Evolutionary conservation across 495 filamentous ascomycete species (phyloP).

Genomic region (Recurvomyces mirabilis): DNA sequence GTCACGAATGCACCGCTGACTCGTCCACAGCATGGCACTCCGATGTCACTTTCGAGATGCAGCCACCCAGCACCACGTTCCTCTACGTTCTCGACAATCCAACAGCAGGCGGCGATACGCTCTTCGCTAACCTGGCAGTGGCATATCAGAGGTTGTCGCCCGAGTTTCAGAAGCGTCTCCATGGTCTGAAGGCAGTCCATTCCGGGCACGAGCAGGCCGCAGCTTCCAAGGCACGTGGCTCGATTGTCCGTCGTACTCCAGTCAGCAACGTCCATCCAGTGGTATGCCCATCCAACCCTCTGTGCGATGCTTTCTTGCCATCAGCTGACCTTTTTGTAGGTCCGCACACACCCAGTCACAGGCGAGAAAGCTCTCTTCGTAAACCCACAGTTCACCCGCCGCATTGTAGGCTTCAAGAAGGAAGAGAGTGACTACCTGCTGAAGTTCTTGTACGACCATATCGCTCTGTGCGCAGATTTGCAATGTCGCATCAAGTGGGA

Average conservation of each 20-base stretch:
- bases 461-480: constrained; percentile 72
- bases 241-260: constrained; percentile 59
- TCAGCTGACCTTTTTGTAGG: too few species aligned
- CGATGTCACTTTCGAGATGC: constrained; percentile 71
- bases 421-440: constrained; percentile 69
- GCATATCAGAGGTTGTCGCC: constrained; percentile 70
- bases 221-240: constrained; percentile 41
- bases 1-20: too few species aligned
- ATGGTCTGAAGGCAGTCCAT: constrained; percentile 67
- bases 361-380: constrained; percentile 70
- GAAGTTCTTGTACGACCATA: constrained; percentile 83
- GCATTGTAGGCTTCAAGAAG: constrained; percentile 63
- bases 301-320: too few species aligned
- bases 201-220: constrained; percentile 61
- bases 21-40: constrained; percentile 76
- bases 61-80: constrained; percentile 80
- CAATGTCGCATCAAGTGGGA: constrained; percentile 82
- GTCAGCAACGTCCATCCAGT: constrained; percentile 62
- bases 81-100: constrained; percentile 69
- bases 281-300: too few species aligned
- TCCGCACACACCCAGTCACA: constrained; percentile 68
- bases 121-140: constrained; percentile 60
- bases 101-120: constrained; percentile 66
- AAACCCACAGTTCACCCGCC: constrained; percentile 46
- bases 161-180: constrained; percentile 56